Percentiles rank a stretch among this genome's conserved stretches.
These are phyloP conservation scores for Tephrocybe sp. DNA, from an alignment of 768 basidiomycete genomes.

Conservation along the genomic window DNA sequence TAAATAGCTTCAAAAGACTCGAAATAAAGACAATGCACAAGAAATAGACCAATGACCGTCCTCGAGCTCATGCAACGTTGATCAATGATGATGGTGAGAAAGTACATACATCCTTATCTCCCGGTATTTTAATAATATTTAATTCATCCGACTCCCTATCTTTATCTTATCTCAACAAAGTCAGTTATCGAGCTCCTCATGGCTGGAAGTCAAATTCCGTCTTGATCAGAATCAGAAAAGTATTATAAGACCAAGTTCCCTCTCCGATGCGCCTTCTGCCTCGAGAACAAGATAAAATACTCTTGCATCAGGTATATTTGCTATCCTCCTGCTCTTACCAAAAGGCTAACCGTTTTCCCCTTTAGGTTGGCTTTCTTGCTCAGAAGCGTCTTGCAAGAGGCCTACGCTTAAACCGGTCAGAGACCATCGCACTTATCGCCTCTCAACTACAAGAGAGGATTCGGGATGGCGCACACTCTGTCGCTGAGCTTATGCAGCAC, in stretches of 20 bases:
- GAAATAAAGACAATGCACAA: too few species aligned
- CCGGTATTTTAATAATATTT: too few species aligned
- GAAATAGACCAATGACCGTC: too few species aligned
- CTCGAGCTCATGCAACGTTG: too few species aligned
- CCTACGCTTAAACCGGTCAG: conserved; percentile 79
- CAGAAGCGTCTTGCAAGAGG: conserved; percentile 97
- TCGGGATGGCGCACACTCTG: conserved; percentile 84
- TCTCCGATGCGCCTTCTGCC: conserved; percentile 67
- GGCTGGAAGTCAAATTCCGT: too few species aligned
- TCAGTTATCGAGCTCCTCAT: too few species aligned
- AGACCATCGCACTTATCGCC: conserved; percentile 88
- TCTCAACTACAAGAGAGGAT: conserved; percentile 93
- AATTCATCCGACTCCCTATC: too few species aligned
- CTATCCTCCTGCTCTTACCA: not conserved
- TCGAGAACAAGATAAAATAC: conserved; percentile 72
- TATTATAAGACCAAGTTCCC: too few species aligned
- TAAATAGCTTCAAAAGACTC: too few species aligned
- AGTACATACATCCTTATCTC: too few species aligned
- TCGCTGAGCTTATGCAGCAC: conserved; percentile 90
- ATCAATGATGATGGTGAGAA: too few species aligned
- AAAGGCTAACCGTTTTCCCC: not conserved
- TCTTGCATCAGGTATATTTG: conserved; percentile 61
- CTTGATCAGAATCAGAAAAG: too few species aligned
- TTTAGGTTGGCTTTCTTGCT: conserved; percentile 81
- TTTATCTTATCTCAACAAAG: conserved; percentile 10